Percentiles rank a stretch among this genome's conserved stretches.
phyloP scores from a whole-genome alignment of 2,329 filamentous ascomycete genomes.

The Talaromyces verruculosus region DNA sequence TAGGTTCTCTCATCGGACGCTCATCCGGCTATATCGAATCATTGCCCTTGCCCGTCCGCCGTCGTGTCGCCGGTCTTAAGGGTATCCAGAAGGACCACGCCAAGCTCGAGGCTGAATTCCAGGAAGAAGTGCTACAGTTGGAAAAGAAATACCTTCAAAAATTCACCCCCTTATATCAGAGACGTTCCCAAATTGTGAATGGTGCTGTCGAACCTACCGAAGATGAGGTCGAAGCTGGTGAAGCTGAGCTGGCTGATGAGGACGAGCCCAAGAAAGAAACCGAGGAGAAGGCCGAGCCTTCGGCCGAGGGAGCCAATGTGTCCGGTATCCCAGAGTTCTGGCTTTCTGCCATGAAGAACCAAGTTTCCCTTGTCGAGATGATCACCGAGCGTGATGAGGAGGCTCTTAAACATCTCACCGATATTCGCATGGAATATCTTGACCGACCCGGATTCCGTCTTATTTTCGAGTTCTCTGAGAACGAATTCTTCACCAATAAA shows the following conservation, averaged over 20 bases:
- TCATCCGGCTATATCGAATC: constrained; percentile 98
- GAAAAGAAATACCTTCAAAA: constrained; percentile 99
- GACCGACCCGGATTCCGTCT: constrained; percentile 97
- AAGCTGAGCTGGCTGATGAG: constrained; percentile 73
- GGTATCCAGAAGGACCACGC: constrained; percentile 98
- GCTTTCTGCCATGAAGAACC: constrained; percentile 99
- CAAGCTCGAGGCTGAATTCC: constrained; percentile 96
- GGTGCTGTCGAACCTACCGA: constrained; percentile 81
- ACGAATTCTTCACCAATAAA: constrained; percentile 98
- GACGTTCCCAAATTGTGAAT: constrained; percentile 90
- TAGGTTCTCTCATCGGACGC: constrained; percentile 86
- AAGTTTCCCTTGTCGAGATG: constrained; percentile 94
- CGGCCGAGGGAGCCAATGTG: constrained; percentile 50
- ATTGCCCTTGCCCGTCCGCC: constrained; percentile 82
- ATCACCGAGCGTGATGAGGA: constrained; percentile 97
- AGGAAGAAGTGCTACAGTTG: constrained; percentile 94
- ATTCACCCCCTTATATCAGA: constrained; percentile 95
- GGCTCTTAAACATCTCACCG: constrained; percentile 82
- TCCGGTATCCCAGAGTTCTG: constrained; percentile 97
- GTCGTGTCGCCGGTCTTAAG: constrained; percentile 91
- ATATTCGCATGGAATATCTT: constrained; percentile 99
- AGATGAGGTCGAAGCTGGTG: constrained; percentile 80
- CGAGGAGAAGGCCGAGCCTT: constrained; percentile 51
- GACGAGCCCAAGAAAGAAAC: constrained; percentile 61
- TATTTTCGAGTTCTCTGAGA: constrained; percentile 94